A percentile compares a stretch with the other conserved stretches of the same genome.
phyloP scores from a whole-genome alignment of 2,329 filamentous ascomycete species.

The Phaeosphaeriaceae sp. region DNA sequence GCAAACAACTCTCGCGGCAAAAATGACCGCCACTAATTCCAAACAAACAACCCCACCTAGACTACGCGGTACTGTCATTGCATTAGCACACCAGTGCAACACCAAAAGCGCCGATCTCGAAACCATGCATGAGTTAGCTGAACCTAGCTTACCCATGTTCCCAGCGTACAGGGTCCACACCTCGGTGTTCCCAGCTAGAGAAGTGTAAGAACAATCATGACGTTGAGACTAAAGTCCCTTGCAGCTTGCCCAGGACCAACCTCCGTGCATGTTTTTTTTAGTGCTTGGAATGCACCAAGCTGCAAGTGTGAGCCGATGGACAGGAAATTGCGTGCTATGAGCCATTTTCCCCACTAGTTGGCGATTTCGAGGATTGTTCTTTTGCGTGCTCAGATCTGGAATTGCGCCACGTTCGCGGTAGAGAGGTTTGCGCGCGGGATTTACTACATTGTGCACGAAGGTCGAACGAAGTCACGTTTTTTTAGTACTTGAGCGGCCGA shows the following conservation, averaged over 20 bases:
- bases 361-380: not conserved
- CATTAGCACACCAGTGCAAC: constrained; percentile 9
- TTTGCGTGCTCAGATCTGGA: not conserved
- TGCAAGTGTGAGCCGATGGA: not conserved
- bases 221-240: constrained; percentile 33
- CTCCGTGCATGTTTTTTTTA: not conserved
- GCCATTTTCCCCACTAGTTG: not conserved
- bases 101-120: constrained; percentile 3
- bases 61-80: constrained; percentile 2
- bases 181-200: constrained; percentile 1
- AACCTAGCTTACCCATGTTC: constrained; percentile 9
- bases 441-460: constrained; percentile 7
- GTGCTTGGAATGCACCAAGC: not conserved
- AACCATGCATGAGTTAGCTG: not conserved
- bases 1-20: not conserved
- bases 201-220: constrained; percentile 31
- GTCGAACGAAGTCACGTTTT: constrained; percentile 23
- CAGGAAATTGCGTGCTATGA: not conserved
- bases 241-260: constrained; percentile 5
- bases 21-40: constrained; percentile 1
- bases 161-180: constrained; percentile 13
- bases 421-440: not conserved
- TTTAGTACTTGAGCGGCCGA: not conserved
- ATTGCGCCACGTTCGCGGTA: not conserved
- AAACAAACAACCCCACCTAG: constrained; percentile 19